Conservation (phyloP, 352 stramenopile species). For the Phytophthora tentaculata region DNA sequence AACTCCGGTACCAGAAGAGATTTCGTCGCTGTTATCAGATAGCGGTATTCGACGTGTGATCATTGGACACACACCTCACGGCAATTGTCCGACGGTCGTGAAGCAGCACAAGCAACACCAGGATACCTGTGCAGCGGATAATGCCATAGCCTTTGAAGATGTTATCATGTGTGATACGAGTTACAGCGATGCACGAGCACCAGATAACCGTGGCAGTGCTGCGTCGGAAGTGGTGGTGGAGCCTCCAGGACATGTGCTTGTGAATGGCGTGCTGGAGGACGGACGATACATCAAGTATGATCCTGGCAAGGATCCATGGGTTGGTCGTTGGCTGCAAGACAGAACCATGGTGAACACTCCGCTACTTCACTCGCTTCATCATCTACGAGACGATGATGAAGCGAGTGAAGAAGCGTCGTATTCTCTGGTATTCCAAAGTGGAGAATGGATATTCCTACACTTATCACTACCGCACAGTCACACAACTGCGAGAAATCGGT, state of each 20-base stretch:
- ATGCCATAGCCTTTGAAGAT: conserved; percentile 58
- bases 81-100: conserved; percentile 90
- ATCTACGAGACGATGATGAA: conserved; percentile 27
- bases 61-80: conserved; percentile 93
- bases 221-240: conserved; percentile 82
- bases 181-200: conserved; percentile 80
- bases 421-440: conserved; percentile 68
- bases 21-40: conserved; percentile 61
- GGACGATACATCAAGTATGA: conserved; percentile 51
- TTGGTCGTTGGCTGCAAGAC: conserved; percentile 59
- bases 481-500: conserved; percentile 42
- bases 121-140: conserved; percentile 17
- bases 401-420: conserved; percentile 40
- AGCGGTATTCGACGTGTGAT: conserved; percentile 87
- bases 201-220: conserved; percentile 83
- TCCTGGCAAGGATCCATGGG: conserved; percentile 41
- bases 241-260: conserved; percentile 45
- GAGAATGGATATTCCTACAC: conserved; percentile 68
- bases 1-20: conserved; percentile 44
- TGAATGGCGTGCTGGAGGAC: conserved; percentile 68
- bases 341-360: conserved; percentile 73
- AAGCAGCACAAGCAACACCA: conserved; percentile 50
- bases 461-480: conserved; percentile 49
- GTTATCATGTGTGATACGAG: conserved; percentile 94
- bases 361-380: too few relatives aligned